A percentile compares a stretch with the other conserved stretches of the same genome.
phyloP scores from a whole-genome alignment of 495 filamentous ascomycete species.

The Tuber indicum region DNA sequence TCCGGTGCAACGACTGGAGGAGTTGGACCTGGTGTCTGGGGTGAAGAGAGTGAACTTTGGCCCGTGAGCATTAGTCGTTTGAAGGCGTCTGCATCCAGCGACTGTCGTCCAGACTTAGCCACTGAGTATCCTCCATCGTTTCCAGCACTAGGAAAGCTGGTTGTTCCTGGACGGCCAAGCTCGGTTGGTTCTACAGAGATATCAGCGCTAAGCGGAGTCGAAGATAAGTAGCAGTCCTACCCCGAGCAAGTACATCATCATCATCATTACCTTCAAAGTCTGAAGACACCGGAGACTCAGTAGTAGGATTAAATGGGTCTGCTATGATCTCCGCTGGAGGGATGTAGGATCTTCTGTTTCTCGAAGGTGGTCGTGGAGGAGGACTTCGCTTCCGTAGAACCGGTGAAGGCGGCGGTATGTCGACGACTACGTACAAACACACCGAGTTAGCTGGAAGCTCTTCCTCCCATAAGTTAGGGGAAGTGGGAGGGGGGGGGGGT shows the following conservation, averaged over 20 bases:
- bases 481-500: neutral
- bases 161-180: neutral
- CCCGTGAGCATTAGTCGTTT: slow-evolving; percentile 38
- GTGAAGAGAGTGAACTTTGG: slow-evolving; percentile 7
- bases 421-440: neutral
- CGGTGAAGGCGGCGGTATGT: neutral
- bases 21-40: neutral
- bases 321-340: neutral
- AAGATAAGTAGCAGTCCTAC: neutral
- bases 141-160: slow-evolving; percentile 3
- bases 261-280: neutral
- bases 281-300: neutral
- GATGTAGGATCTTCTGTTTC: neutral
- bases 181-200: neutral
- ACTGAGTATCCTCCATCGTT: neutral
- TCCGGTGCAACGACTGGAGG: slow-evolving; percentile 13
- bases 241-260: neutral
- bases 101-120: slow-evolving; percentile 23
- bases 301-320: neutral
- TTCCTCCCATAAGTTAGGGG: neutral
- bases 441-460: neutral
- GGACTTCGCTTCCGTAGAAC: neutral
- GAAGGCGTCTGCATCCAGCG: slow-evolving; percentile 38
- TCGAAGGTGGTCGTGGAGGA: slow-evolving; percentile 1
- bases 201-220: neutral